Evolutionary conservation across 2,329 filamentous ascomycete species (phyloP).

Genomic region (Coleophoma eucalyptorum): DNA sequence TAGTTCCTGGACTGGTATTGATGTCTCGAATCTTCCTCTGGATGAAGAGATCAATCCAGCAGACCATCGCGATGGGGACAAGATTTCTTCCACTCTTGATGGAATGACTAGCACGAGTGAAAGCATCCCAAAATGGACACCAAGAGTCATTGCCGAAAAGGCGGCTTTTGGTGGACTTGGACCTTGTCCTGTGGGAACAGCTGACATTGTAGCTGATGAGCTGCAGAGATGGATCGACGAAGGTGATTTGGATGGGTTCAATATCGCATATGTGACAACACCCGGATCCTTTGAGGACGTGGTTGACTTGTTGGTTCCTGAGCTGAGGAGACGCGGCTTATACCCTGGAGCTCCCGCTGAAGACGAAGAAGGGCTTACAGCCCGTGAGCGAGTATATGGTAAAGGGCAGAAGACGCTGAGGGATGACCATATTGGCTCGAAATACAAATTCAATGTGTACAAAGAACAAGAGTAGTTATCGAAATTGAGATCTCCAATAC

Average conservation of each 20-base stretch:
- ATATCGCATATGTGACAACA: conserved; percentile 62
- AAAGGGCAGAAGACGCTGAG: conserved; percentile 50
- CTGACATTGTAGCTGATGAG: conserved; percentile 33
- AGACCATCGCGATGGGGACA: not conserved
- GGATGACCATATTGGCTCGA: conserved; percentile 51
- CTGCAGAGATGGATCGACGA: conserved; percentile 64
- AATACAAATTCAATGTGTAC: conserved; percentile 49
- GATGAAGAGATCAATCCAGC: conserved; percentile 47
- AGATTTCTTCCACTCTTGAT: conserved; percentile 44
- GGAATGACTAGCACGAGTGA: not conserved
- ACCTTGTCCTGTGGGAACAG: not conserved
- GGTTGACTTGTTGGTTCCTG: conserved; percentile 58
- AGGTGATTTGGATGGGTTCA: conserved; percentile 71
- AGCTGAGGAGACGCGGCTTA: conserved; percentile 51
- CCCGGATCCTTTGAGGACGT: conserved; percentile 64
- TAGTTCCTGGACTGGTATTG: conserved; percentile 67
- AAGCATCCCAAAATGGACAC: conserved; percentile 65
- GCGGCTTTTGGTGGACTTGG: not conserved
- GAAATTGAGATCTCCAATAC: not conserved
- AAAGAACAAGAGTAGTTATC: not conserved
- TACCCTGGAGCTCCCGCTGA: conserved; percentile 22
- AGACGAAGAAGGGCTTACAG: conserved; percentile 36
- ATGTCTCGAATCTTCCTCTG: conserved; percentile 50
- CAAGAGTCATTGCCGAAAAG: conserved; percentile 43
- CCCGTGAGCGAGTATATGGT: conserved; percentile 58